Base-by-base conservation (phyloP, 176 grass and related monocot species). In the Typha latifolia region DNA sequence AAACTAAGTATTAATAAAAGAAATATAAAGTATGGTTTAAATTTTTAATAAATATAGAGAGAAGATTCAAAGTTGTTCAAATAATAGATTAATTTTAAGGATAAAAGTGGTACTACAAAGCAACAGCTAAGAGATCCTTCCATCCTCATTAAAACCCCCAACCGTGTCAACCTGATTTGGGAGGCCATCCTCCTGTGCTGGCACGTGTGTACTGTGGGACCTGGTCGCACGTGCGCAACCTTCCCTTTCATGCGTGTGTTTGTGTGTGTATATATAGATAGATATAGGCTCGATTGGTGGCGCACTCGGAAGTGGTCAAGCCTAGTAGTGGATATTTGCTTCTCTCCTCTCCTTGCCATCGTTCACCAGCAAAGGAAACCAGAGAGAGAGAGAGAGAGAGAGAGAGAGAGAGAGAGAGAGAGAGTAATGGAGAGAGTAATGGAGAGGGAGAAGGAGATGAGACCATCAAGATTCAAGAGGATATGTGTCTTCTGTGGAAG, bases 401-500 rank as follows among this genome's bases (percentile, higher is more conserved):
- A 70, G 47, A 19, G 5, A 66, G 12, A 72, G 51, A 52, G 50
- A 56, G 52, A 55, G 19, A 55, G 12, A 52, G 18, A 66, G 61
- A 76, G 69, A 63, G 61, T 67, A 43, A 29, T 15, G 48, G 77
- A 37, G 62, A 50, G 49, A 59, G 63, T 55, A 69, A 66, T 77
- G 80, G 74, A 82, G 61, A 34, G 64, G 16, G 69, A 67, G 9
- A 66, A 49, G 61, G 32, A 26, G 61, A 74, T 61, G 52, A 15
- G 27, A 19, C 43, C 61, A 0, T 86, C 79, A 69, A 79, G 84
- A 62, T 86, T 86, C 74, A 71, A 79, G 70, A 86, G 70, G 66
- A 55, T 86, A 51, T 86, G 84, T 75, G 84, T 86, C 49, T 86
- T 82, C 70, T 86, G 84, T 27, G 84, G 84, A 31, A 86, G 84